These are phyloP conservation scores for Penicillium sp. DNA, from an alignment of 2,329 filamentous ascomycete genomes.

Conservation along the genomic window DNA sequence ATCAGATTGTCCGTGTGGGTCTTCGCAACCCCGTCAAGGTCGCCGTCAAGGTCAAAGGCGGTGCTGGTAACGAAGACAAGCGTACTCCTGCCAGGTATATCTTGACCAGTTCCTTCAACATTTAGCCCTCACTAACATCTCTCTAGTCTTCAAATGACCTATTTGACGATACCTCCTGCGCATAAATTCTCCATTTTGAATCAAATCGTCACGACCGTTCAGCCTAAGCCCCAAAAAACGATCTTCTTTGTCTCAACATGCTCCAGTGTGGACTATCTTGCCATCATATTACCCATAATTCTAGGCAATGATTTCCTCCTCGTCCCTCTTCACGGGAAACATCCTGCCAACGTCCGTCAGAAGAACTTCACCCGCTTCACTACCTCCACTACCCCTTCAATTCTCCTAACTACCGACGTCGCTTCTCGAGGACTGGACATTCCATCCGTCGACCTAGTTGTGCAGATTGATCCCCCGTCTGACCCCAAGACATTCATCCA, in stretches of 20 bases:
- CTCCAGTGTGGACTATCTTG: constrained; percentile 92
- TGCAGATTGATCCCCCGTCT: constrained; percentile 81
- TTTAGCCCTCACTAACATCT: constrained; percentile 16
- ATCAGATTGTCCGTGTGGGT: constrained; percentile 88
- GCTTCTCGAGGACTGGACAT: constrained; percentile 90
- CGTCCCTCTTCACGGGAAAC: constrained; percentile 87
- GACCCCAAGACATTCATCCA: constrained; percentile 84
- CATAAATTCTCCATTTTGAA: constrained; percentile 78
- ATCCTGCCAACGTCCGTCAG: constrained; percentile 80
- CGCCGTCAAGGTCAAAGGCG: constrained; percentile 85
- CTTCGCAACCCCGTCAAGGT: constrained; percentile 94
- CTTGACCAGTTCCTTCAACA: not conserved
- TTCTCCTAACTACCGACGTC: constrained; percentile 90
- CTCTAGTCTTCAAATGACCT: constrained; percentile 78
- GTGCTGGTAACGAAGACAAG: constrained; percentile 74
- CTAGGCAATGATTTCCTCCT: constrained; percentile 69
- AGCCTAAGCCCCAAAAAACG: constrained; percentile 76
- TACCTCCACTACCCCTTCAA: constrained; percentile 70
- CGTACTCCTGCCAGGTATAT: constrained; percentile 73
- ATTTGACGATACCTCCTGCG: constrained; percentile 71
- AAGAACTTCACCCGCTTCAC: constrained; percentile 85
- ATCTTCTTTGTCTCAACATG: constrained; percentile 95
- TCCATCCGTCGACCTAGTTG: constrained; percentile 84
- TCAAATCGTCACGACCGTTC: constrained; percentile 67
- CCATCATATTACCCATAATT: constrained; percentile 72